Base-by-base conservation (phyloP, 164 flowering plant genomes). In the Piper longum region DNA sequence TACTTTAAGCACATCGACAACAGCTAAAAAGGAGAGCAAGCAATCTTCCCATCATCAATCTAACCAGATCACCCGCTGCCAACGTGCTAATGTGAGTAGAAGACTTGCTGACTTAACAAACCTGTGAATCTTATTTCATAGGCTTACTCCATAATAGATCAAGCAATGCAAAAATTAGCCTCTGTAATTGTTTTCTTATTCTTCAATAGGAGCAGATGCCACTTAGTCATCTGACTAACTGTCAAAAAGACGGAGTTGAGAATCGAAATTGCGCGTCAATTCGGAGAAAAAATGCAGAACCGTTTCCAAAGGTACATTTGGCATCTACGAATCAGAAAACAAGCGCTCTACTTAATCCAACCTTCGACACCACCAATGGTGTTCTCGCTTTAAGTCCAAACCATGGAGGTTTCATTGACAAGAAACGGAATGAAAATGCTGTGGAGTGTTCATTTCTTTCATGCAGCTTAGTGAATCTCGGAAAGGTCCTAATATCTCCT, bases 361-460 rank as follows among this genome's bases (percentile, higher is more conserved):
- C 39, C 5, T 64, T 58, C 48, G 76, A 64, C 42, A 58, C 68
- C 45, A 42, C 67, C 36, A 42, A 61, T 63, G 59, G 66, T 55
- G 54, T 62, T 18, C 56, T 58, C 11, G 58, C 64, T 36, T 59
- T 16, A 36, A 63, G 67, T 60, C 63, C 74, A 62, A 56, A 52
- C 0, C 60, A 54, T 36, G 52, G 61, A 26, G 39, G 12, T 63
- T n/a, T 4, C 4, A 62, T 19, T 58, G 71, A 76, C 17, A 66
- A 62, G 45, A 80, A 62, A 54, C 51, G 63, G 65, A 66, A 68
- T 62, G 83, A 74, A 71, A 66, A 66, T 54, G 58, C 44, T 42
- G 72, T 77, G 5, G 44, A 59, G 5, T 83, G 83, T 80, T 65
- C 57, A 64, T 73, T 80, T n/a, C 80, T 83, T 19, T 82, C 91